A percentile compares a stretch with the other conserved stretches of the same genome.
Conservation (phyloP, 129 eudicot species). For the Chrysanthemum seticuspe region DNA sequence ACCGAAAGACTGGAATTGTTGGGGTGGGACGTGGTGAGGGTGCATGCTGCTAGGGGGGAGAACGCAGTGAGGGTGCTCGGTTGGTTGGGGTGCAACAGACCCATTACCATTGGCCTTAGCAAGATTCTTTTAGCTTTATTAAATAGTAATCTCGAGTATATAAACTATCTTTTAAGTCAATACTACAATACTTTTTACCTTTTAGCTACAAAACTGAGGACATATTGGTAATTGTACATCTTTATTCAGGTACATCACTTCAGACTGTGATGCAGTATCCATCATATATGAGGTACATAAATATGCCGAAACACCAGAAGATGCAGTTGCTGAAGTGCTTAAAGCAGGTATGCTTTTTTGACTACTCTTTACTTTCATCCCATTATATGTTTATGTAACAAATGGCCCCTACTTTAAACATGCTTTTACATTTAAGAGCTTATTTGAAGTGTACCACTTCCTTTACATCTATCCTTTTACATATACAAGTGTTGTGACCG, state of each 20-base stretch:
- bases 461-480: not conserved
- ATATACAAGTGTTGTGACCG: slow-evolving; percentile 10
- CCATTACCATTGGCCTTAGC: no score
- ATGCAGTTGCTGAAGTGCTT: slow-evolving; percentile 92
- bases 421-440: slow-evolving; percentile 1
- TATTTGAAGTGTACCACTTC: not conserved
- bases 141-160: no score
- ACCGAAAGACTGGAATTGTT: no score
- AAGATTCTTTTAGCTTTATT: no score
- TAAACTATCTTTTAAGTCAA: not conserved
- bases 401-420: not conserved
- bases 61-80: no score
- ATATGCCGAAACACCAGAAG: slow-evolving; percentile 81
- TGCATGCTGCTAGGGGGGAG: no score
- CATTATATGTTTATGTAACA: slow-evolving; percentile 2
- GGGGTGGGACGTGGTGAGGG: no score
- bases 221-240: slow-evolving; percentile 10
- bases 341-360: slow-evolving; percentile 66
- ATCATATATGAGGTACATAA: slow-evolving; percentile 64
- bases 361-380: slow-evolving; percentile 10
- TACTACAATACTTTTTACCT: not conserved
- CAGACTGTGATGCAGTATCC: slow-evolving; percentile 93
- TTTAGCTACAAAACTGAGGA: not conserved
- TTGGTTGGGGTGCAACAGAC: no score
- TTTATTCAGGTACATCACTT: slow-evolving; percentile 73